Evolutionary conservation across 2,329 filamentous ascomycete species (phyloP), one percentile per base, ranked within the genome.

Genomic region (Exophiala spinifera): DNA sequence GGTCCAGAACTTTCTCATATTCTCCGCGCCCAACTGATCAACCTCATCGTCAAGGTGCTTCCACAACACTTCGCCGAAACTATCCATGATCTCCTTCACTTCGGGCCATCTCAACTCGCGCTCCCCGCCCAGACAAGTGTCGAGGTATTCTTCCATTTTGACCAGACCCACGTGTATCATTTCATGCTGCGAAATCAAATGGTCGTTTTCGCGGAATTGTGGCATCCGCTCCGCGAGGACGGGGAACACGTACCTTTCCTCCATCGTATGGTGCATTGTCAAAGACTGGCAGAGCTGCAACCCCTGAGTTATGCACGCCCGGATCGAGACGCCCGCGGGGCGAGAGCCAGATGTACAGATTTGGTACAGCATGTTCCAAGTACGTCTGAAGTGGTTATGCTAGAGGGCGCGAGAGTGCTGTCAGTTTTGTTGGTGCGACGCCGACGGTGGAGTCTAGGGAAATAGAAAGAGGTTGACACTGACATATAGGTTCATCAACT

Each of bases 41-140:
- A 96, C 90, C 77, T 96, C 91, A 64, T 91, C 85, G 64, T 94
- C 88, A 56, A 96, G 73, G 77, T 96, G 91, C 65, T 74, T 76
- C 88, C 89, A 92, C 46, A 96, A 69, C 59, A 95, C 88, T 8
- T 77, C 76, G 10, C 88, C 88, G 82, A 91, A 96, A 3, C 70
- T 70, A 69, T 95, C 88, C 84, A 95, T 85, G 65, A 88, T 79
- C 33, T 70, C 75, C 73, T 84, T 86, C 69, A 96, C 68, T 65
- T 83, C 82, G 1, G 51, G 34, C 64, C 82, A 63, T 46, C 77
- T 69, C 63, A 85, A 60, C 61, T 85, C 81, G 56, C 68, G 74
- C 74, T 91, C 85, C 1, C 89, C 83, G 11, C 68, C 72, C 57
- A 74, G 77, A 66, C 87, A 90, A 42, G 71, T 73, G 28, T 75